A percentile compares a stretch with the other conserved stretches of the same genome.
phyloP scores from a whole-genome alignment of 441 rosid species.

The Eruca vesicaria region DNA sequence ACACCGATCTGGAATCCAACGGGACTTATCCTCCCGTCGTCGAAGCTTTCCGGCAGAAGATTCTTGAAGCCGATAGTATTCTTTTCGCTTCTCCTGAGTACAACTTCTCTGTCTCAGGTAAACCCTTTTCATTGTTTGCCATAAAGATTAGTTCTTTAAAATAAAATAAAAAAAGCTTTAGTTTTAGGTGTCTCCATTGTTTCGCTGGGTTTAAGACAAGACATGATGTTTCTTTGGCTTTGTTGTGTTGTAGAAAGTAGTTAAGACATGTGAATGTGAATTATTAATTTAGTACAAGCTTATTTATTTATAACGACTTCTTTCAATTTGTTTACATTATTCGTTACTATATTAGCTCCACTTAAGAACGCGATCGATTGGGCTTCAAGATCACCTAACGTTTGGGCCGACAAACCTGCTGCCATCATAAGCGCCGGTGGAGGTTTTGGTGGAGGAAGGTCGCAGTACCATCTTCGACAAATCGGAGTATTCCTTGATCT shows the following conservation, averaged over 20 bases:
- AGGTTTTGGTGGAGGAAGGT: constrained; percentile 51
- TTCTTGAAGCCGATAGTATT: constrained; percentile 50
- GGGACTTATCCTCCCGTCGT: constrained; percentile 61
- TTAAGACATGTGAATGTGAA: neutral
- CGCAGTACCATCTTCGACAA: constrained; percentile 74
- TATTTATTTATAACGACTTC: too few species aligned
- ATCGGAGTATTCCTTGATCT: constrained; percentile 74
- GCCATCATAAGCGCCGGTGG: constrained; percentile 69
- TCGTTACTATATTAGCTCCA: constrained; percentile 39
- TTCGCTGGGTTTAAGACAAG: neutral
- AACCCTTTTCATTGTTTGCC: neutral
- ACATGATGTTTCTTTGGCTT: neutral
- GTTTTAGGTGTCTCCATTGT: neutral
- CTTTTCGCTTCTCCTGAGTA: constrained; percentile 83
- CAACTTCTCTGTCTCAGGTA: constrained; percentile 73
- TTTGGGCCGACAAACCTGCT: constrained; percentile 77
- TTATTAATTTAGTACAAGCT: too few species aligned
- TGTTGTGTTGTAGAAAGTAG: neutral
- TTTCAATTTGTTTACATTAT: neutral
- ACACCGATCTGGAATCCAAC: constrained; percentile 67
- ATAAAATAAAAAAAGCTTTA: neutral
- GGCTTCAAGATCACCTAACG: constrained; percentile 79
- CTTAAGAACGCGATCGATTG: constrained; percentile 85
- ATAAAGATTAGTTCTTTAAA: neutral
- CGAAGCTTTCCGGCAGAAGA: constrained; percentile 64